These are phyloP conservation scores for Phialophora tarda DNA, from an alignment of 2,329 filamentous ascomycete genomes.

Conservation along the genomic window DNA sequence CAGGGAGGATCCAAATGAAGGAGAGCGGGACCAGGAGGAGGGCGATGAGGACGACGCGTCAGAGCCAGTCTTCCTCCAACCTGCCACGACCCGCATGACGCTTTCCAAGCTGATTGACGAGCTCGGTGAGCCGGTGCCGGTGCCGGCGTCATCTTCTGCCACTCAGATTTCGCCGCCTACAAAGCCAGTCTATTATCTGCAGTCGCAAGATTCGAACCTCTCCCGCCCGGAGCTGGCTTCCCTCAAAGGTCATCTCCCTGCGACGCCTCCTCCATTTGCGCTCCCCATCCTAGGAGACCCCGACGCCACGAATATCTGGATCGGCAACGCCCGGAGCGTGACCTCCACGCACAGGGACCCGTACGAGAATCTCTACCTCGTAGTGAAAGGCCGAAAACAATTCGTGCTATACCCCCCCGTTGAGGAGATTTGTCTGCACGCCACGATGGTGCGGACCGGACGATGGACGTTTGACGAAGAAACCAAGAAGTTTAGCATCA, in stretches of 20 bases:
- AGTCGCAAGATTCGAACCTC: constrained; percentile 40
- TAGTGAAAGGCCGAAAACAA: constrained; percentile 36
- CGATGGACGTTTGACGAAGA: constrained; percentile 6
- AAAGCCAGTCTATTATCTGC: constrained; percentile 38
- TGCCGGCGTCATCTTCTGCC: neutral
- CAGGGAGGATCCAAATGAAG: neutral
- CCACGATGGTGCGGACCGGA: constrained; percentile 31
- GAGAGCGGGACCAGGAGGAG: neutral
- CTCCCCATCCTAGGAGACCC: constrained; percentile 31
- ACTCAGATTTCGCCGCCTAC: neutral
- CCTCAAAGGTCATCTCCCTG: constrained; percentile 30
- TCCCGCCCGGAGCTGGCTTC: constrained; percentile 30
- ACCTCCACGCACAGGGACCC: constrained; percentile 40
- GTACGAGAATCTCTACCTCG: constrained; percentile 40
- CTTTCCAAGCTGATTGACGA: constrained; percentile 33
- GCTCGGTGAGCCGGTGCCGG: constrained; percentile 18
- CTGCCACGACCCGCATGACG: constrained; percentile 33
- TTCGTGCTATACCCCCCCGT: constrained; percentile 38
- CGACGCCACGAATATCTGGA: constrained; percentile 40
- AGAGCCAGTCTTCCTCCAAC: constrained; percentile 37
- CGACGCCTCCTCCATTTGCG: constrained; percentile 32
- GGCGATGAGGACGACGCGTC: neutral
- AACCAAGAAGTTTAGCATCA: constrained; percentile 15
- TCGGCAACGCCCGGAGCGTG: constrained; percentile 35
- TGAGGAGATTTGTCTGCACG: constrained; percentile 37